Percentiles rank a stretch among this genome's conserved stretches.
Conservation (phyloP, 1,284 basidiomycete species). For the Rhodotorula sp. region DNA sequence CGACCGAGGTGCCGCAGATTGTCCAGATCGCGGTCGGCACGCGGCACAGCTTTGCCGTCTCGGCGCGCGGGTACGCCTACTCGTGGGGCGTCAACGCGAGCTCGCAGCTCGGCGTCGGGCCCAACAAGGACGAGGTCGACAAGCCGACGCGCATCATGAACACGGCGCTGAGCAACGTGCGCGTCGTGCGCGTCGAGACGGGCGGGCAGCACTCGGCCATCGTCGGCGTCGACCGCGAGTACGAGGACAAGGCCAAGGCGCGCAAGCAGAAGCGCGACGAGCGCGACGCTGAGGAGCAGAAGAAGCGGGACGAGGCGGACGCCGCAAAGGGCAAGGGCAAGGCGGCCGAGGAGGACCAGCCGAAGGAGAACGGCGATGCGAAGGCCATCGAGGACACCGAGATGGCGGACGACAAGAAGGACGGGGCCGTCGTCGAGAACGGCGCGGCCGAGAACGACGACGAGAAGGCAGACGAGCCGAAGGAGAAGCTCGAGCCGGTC, state of each 20-base stretch:
- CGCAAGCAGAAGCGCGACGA: conserved; percentile 12
- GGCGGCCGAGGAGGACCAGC: not conserved
- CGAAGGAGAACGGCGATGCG: not conserved
- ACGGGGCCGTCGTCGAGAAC: not conserved
- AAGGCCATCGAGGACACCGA: conserved; percentile 1
- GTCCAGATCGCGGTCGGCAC: conserved; percentile 73
- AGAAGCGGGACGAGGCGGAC: not conserved
- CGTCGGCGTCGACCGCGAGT: conserved; percentile 31
- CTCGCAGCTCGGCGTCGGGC: conserved; percentile 42
- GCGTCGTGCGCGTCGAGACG: conserved; percentile 36
- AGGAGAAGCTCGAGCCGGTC: not conserved
- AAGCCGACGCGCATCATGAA: conserved; percentile 33
- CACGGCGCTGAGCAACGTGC: conserved; percentile 36
- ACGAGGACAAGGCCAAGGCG: conserved; percentile 4
- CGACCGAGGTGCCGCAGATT: conserved; percentile 63
- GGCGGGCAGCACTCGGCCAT: conserved; percentile 45
- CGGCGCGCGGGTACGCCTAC: conserved; percentile 48
- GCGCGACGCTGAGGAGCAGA: not conserved
- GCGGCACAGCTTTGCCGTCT: conserved; percentile 80
- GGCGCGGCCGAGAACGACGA: not conserved
- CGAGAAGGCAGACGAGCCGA: not conserved
- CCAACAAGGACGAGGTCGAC: conserved; percentile 31
- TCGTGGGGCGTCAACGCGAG: conserved; percentile 41
- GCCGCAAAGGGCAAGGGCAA: not conserved
- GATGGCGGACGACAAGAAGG: not conserved